Evolutionary conservation across 2,329 filamentous ascomycete genomes (phyloP).

Genomic region (Dactylellina drechsleri): DNA sequence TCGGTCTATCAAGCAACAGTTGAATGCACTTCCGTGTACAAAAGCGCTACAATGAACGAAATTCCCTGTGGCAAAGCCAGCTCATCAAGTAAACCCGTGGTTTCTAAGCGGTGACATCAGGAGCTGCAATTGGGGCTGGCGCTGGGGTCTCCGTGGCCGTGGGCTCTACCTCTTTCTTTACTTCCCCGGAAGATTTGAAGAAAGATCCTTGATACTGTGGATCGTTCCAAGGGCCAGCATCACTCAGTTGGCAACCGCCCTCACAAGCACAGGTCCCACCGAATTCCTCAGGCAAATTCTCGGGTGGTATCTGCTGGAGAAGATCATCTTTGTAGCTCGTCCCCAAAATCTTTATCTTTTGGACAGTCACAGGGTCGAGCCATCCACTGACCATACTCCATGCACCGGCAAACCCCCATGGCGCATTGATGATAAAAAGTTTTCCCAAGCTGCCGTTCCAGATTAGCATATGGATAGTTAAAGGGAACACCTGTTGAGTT

Average conservation of each 20-base stretch:
- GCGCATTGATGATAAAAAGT: slow-evolving; percentile 97
- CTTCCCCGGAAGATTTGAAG: slow-evolving; percentile 17
- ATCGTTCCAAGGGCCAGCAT: slow-evolving; percentile 89
- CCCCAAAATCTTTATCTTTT: slow-evolving; percentile 93
- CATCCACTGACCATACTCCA: slow-evolving; percentile 91
- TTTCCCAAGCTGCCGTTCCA: slow-evolving; percentile 73
- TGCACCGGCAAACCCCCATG: slow-evolving; percentile 89
- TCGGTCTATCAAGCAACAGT: too few species aligned
- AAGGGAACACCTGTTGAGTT: not conserved
- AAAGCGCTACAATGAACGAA: too few species aligned
- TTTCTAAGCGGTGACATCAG: slow-evolving; percentile 26
- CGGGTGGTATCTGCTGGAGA: slow-evolving; percentile 81
- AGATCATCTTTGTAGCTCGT: slow-evolving; percentile 83
- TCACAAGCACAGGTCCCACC: slow-evolving; percentile 84
- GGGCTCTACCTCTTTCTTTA: slow-evolving; percentile 18
- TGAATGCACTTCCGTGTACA: too few species aligned
- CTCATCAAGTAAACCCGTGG: too few species aligned
- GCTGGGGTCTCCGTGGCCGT: slow-evolving; percentile 7
- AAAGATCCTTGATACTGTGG: slow-evolving; percentile 72
- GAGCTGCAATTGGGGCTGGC: slow-evolving; percentile 4
- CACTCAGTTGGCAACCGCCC: slow-evolving; percentile 85
- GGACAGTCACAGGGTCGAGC: slow-evolving; percentile 91
- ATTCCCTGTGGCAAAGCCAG: too few species aligned
- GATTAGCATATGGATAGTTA: slow-evolving; percentile 15
- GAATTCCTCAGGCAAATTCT: slow-evolving; percentile 88